Evolutionary conservation across 2,329 filamentous ascomycete species (phyloP), one percentile per base, ranked within the genome.

Genomic region (Monosporascus ibericus): DNA sequence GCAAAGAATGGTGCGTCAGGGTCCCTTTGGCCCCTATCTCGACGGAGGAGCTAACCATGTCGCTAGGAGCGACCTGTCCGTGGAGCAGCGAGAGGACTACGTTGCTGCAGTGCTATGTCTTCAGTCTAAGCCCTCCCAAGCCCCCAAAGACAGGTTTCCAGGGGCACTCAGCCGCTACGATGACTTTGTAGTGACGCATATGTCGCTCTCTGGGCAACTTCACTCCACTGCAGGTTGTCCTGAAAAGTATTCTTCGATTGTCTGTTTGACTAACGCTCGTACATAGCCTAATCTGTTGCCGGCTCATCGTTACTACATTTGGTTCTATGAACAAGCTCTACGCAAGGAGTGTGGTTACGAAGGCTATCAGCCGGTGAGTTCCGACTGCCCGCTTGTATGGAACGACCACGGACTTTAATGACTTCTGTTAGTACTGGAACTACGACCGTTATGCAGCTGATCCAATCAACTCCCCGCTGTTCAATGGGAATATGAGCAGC

Each of bases 401-500:
- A 3, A 25, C 15, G 5, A 25, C 25, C 1, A 0, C 2, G 25
- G 42, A 42, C 20, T 38, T 9, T 40, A 51, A 39, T 47, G 61
- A 22, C 56, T 48, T 18, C 18, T 37, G 5, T 24, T 69, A 73
- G 62, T 80, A 78, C 63, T 73, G 73, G 67, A 78, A 80, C 60
- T 81, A 79, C 70, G 73, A 74, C 18, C 75, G 73, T 55, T 77
- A 75, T 62, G 68, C 76, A 0, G 55, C 69, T 2, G 75, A 81
- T 50, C 72, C 74, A 0, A 55, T 66, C 51, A 72, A 76, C 58
- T 80, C 79, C 0, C 75, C 77, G 18, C 60, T 81, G 47, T 76
- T 84, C 56, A 78, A 80, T 55, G 81, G 80, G 51, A 77, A 76
- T 49, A 70, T 70, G 5, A 76, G 74, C 37, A 75, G 72, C 53